Percentiles rank a stretch among this genome's conserved stretches.
These are phyloP conservation scores for Colletotrichum caudatum DNA, from an alignment of 2,329 filamentous ascomycete species.

Conservation along the genomic window DNA sequence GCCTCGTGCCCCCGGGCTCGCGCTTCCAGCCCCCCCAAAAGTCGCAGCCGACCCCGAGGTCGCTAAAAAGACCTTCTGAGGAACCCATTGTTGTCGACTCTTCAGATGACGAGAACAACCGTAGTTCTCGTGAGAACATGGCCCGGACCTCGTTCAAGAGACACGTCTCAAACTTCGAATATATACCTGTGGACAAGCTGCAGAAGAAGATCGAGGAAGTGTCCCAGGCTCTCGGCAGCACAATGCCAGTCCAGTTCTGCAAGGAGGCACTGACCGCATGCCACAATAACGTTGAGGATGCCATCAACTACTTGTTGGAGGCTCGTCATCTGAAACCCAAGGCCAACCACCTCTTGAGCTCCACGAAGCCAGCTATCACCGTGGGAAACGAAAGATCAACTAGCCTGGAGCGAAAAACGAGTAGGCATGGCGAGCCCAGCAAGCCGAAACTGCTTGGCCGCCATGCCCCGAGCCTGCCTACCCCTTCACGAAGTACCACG, in stretches of 20 bases:
- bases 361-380: slow-evolving; percentile 44
- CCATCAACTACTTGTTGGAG: slow-evolving; percentile 49
- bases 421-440: slow-evolving; percentile 35
- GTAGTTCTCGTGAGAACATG: slow-evolving; percentile 70
- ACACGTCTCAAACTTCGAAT: slow-evolving; percentile 55
- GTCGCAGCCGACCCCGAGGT: slow-evolving; percentile 55
- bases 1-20: slow-evolving; percentile 83
- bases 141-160: slow-evolving; percentile 69
- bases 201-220: slow-evolving; percentile 52
- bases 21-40: slow-evolving; percentile 67
- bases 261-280: slow-evolving; percentile 50
- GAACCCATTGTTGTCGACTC: slow-evolving; percentile 60
- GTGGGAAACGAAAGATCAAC: slow-evolving; percentile 13
- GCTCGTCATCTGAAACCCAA: slow-evolving; percentile 43
- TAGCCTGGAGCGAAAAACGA: slow-evolving; percentile 32
- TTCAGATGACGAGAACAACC: slow-evolving; percentile 65
- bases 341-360: slow-evolving; percentile 27
- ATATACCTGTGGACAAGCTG: slow-evolving; percentile 62
- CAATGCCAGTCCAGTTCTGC: slow-evolving; percentile 48
- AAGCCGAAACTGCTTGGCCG: slow-evolving; percentile 41
- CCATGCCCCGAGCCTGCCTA: slow-evolving; percentile 36
- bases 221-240: slow-evolving; percentile 51
- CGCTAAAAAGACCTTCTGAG: slow-evolving; percentile 52
- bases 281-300: slow-evolving; percentile 52
- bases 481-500: slow-evolving; percentile 41